These are phyloP conservation scores for Schwanniomyces yamadae DNA, from an alignment of 805 yeast species.

Conservation along the genomic window DNA sequence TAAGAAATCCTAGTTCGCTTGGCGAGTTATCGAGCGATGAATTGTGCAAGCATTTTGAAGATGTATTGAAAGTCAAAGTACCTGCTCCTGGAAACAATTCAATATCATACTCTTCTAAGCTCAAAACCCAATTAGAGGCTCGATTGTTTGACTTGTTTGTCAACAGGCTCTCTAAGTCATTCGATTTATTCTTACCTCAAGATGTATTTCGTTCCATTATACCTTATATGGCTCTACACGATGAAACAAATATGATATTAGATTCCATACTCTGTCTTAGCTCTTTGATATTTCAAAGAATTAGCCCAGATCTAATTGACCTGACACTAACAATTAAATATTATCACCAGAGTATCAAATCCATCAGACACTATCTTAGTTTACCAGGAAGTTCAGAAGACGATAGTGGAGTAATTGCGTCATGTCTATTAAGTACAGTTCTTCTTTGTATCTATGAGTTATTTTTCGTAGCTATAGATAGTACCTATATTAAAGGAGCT, in stretches of 20 bases:
- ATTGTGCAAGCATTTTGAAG: slow-evolving; percentile 22
- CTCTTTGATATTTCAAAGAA: slow-evolving; percentile 33
- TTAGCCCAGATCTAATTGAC: slow-evolving; percentile 27
- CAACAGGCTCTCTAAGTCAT: slow-evolving; percentile 24
- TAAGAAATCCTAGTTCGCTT: slow-evolving; percentile 1
- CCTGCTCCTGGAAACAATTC: slow-evolving; percentile 7
- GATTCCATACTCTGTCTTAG: slow-evolving; percentile 37
- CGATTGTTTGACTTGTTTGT: slow-evolving; percentile 35
- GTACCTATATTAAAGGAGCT: slow-evolving; percentile 39
- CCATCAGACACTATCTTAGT: slow-evolving; percentile 31
- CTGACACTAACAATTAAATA: slow-evolving; percentile 34
- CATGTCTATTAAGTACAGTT: slow-evolving; percentile 38
- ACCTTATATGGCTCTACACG: slow-evolving; percentile 36
- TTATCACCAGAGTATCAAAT: slow-evolving; percentile 34
- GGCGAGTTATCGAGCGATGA: slow-evolving; percentile 27
- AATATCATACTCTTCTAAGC: slow-evolving; percentile 9
- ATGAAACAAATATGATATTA: slow-evolving; percentile 38
- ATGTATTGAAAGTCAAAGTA: slow-evolving; percentile 17
- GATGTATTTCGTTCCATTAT: slow-evolving; percentile 30
- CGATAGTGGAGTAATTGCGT: slow-evolving; percentile 28
- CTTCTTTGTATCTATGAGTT: slow-evolving; percentile 39
- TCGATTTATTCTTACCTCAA: slow-evolving; percentile 33
- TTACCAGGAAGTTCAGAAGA: slow-evolving; percentile 20
- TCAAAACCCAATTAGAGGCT: slow-evolving; percentile 24
- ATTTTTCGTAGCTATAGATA: slow-evolving; percentile 36